Percentiles rank a stretch among this genome's conserved stretches.
These are phyloP conservation scores for Hippophae tibetana DNA, from an alignment of 306 rosid species.

Conservation along the genomic window DNA sequence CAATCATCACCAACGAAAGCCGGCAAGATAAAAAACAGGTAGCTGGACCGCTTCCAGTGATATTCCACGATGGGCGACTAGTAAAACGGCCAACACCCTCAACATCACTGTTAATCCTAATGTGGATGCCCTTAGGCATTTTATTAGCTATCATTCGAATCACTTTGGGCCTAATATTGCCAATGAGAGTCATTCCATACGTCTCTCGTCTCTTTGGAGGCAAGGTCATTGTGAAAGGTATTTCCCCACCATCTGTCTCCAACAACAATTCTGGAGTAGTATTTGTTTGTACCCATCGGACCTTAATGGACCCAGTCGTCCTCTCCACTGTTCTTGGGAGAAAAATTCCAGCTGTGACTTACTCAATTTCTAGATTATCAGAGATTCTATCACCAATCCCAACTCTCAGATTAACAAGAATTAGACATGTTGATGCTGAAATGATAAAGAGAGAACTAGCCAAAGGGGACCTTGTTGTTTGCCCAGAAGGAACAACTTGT, in stretches of 20 bases:
- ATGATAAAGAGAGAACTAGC: constrained; percentile 50
- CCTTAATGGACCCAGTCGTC: constrained; percentile 85
- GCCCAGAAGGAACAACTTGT: constrained; percentile 96
- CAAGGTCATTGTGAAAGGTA: constrained; percentile 58
- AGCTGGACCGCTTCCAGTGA: constrained; percentile 69
- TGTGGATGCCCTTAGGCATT: constrained; percentile 92
- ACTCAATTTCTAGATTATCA: constrained; percentile 70
- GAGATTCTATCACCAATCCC: constrained; percentile 88
- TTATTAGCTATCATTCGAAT: constrained; percentile 50
- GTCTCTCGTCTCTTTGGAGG: constrained; percentile 44
- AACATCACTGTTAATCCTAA: constrained; percentile 56
- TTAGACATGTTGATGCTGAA: constrained; percentile 54
- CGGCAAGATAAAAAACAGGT: constrained; percentile 11
- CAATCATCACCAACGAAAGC: constrained; percentile 14
- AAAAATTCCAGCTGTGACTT: constrained; percentile 66
- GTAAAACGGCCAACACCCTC: constrained; percentile 77
- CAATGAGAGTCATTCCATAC: constrained; percentile 49
- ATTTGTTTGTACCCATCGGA: constrained; percentile 86
- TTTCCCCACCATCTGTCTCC: constrained; percentile 40
- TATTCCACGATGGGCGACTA: constrained; percentile 93
- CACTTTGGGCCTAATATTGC: constrained; percentile 31
- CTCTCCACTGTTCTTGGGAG: constrained; percentile 66
- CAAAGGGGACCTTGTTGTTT: constrained; percentile 68
- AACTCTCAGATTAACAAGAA: constrained; percentile 58
- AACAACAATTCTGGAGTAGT: constrained; percentile 47